A percentile compares a stretch with the other conserved stretches of the same genome.
Evolutionary conservation across 1,284 basidiomycete species (phyloP).

Genomic region (Clitocybe nebularis): DNA sequence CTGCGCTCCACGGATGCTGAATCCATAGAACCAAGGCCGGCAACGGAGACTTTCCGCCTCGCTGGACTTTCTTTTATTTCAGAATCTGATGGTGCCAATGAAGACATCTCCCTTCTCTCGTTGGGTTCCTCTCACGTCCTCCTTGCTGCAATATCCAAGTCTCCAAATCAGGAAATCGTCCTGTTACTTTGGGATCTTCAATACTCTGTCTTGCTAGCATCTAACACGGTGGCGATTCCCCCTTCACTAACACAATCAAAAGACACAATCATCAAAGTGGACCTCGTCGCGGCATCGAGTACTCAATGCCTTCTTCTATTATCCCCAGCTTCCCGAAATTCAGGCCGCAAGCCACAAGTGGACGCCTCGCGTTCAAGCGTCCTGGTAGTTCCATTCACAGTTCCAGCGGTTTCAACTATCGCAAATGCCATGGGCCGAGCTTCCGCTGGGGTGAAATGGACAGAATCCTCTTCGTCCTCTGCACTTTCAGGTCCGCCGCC

Average conservation of each 20-base stretch:
- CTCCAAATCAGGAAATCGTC: constrained; percentile 44
- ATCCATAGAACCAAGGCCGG: constrained; percentile 21
- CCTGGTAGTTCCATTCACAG: constrained; percentile 51
- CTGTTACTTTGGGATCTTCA: constrained; percentile 72
- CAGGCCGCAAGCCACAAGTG: constrained; percentile 19
- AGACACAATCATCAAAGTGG: constrained; percentile 28
- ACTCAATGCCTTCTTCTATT: constrained; percentile 57
- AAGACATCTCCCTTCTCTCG: constrained; percentile 44
- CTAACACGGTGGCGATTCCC: constrained; percentile 50
- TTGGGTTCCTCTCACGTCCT: constrained; percentile 63
- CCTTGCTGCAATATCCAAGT: constrained; percentile 43
- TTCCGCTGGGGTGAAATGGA: constrained; percentile 47
- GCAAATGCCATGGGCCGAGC: constrained; percentile 58
- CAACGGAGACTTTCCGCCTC: constrained; percentile 38
- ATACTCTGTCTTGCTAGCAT: constrained; percentile 61
- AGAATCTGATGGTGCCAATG: constrained; percentile 12
- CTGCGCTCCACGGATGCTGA: constrained; percentile 24
- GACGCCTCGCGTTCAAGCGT: constrained; percentile 39
- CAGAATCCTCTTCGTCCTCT: constrained; percentile 19
- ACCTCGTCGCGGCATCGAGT: constrained; percentile 28
- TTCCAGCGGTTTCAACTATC: constrained; percentile 52
- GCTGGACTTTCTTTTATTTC: constrained; percentile 32
- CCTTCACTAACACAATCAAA: constrained; percentile 38
- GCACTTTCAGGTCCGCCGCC: constrained; percentile 3
- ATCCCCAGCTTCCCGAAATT: constrained; percentile 30